These are phyloP conservation scores for Salix exigua DNA, from an alignment of 345 rosid genomes.

Conservation along the genomic window DNA sequence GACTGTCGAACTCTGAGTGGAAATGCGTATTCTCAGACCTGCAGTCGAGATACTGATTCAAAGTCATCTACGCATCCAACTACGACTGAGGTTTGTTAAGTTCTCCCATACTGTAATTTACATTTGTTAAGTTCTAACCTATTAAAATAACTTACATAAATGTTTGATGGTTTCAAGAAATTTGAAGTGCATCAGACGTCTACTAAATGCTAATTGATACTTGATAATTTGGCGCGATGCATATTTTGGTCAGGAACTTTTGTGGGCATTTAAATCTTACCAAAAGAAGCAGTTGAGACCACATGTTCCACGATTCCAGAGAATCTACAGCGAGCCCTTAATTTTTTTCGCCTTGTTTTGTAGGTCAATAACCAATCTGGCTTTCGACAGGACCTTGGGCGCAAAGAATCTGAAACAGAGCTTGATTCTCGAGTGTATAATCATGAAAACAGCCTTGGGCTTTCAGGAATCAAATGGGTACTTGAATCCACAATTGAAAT, in stretches of 20 bases:
- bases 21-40: constrained; percentile 22
- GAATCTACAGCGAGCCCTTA: neutral
- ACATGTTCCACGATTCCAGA: neutral
- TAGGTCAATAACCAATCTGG: constrained; percentile 42
- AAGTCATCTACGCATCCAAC: constrained; percentile 29
- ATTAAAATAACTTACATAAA: neutral
- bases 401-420: constrained; percentile 42
- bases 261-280: too few relatives aligned
- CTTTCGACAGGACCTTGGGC: constrained; percentile 25
- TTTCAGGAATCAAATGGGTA: constrained; percentile 94
- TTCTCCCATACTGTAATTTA: neutral
- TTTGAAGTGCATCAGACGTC: neutral
- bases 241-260: neutral
- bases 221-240: neutral
- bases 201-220: neutral
- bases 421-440: constrained; percentile 37
- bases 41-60: constrained; percentile 26
- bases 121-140: neutral
- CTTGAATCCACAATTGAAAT: constrained; percentile 6
- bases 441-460: constrained; percentile 81
- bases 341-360: constrained; percentile 5
- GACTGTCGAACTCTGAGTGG: constrained; percentile 26
- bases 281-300: neutral
- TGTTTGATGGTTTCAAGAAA: neutral
- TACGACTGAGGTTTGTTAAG: constrained; percentile 34